phyloP scores from a whole-genome alignment of 2,329 filamentous ascomycete genomes.

The Cercospora sp. region DNA sequence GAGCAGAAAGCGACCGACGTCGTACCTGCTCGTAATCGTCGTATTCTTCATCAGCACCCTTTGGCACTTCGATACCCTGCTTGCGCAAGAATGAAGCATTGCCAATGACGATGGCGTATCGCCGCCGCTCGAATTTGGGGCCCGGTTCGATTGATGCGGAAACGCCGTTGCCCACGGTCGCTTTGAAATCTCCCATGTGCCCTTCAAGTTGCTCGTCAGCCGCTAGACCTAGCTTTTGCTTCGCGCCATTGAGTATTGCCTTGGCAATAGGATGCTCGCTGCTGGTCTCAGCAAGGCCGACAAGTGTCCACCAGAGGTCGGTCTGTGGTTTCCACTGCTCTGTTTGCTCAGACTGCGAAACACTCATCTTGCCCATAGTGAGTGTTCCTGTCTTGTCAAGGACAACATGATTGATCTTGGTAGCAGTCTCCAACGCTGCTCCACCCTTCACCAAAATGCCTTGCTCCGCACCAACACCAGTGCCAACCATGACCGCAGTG shows the following conservation, averaged over 20 bases:
- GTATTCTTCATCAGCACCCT: constrained; percentile 55
- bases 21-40: constrained; percentile 36
- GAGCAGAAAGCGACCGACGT: constrained; percentile 27
- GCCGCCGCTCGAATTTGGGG: constrained; percentile 63
- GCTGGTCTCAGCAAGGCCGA: constrained; percentile 92
- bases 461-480: constrained; percentile 91
- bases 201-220: constrained; percentile 76
- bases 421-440: constrained; percentile 84
- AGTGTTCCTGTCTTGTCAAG: constrained; percentile 96
- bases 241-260: constrained; percentile 76
- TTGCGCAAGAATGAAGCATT: constrained; percentile 76
- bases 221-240: constrained; percentile 70
- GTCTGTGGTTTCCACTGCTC: constrained; percentile 69
- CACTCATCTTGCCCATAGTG: constrained; percentile 93
- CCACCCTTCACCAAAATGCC: constrained; percentile 98
- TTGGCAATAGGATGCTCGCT: constrained; percentile 96
- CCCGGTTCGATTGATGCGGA: constrained; percentile 78
- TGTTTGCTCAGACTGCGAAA: constrained; percentile 69
- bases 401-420: constrained; percentile 84
- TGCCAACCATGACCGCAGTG: constrained; percentile 98
- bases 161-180: constrained; percentile 80
- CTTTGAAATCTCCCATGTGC: constrained; percentile 80
- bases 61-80: constrained; percentile 65
- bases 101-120: constrained; percentile 79
- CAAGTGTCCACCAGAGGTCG: constrained; percentile 89